These are phyloP conservation scores for Ceratobasidium sp. DNA, from an alignment of 1,284 basidiomycete genomes.

Conservation along the genomic window DNA sequence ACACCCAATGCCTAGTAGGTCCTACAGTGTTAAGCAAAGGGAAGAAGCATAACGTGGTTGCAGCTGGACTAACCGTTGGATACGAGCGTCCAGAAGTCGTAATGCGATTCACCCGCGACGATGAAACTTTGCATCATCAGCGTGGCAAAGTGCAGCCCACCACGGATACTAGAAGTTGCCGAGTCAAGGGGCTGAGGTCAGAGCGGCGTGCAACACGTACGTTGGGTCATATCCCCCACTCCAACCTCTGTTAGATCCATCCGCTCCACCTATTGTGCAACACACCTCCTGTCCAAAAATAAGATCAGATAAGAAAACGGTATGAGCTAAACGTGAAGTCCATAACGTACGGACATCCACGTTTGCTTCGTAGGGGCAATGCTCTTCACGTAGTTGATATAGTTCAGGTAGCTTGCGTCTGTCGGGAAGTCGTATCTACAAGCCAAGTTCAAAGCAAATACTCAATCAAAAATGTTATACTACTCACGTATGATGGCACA, in stretches of 20 bases:
- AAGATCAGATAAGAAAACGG: neutral
- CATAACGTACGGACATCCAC: constrained; percentile 39
- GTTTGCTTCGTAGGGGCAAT: constrained; percentile 40
- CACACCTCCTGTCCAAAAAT: constrained; percentile 24
- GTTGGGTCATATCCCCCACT: constrained; percentile 44
- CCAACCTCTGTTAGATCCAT: constrained; percentile 25
- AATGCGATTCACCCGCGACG: constrained; percentile 51
- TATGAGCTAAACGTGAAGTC: neutral
- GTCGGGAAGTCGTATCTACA: constrained; percentile 48
- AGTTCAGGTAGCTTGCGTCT: constrained; percentile 43
- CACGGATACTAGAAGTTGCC: constrained; percentile 52
- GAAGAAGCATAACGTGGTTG: neutral
- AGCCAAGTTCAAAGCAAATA: constrained; percentile 39
- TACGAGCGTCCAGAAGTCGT: constrained; percentile 56
- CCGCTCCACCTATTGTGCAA: constrained; percentile 37
- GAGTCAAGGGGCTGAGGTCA: neutral
- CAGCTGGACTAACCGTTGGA: constrained; percentile 48
- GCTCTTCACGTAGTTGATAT: constrained; percentile 34
- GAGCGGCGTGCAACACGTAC: constrained; percentile 37
- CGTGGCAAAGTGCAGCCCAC: constrained; percentile 53
- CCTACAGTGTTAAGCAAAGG: neutral
- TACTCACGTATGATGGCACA: constrained; percentile 55
- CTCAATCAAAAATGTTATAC: neutral
- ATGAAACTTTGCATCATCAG: constrained; percentile 28
- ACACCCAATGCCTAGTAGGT: constrained; percentile 50